Evolutionary conservation across 306 rosid genomes (phyloP), one percentile per base, ranked within the genome.

Genomic region (Alnus glutinosa): DNA sequence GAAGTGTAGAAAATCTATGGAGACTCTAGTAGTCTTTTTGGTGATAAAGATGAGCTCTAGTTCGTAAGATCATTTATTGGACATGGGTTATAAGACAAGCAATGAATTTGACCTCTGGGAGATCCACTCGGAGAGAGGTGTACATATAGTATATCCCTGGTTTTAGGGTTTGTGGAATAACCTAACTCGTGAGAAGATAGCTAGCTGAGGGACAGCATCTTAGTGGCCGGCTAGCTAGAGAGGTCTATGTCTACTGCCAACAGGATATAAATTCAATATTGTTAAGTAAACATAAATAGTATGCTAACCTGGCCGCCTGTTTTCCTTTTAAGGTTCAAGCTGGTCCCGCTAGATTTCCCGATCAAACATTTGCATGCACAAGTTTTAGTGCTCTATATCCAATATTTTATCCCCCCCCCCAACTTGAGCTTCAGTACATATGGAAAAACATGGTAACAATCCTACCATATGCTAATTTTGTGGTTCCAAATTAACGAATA

Each of bases 181-280:
- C 28, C 28, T 23, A 23, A 23, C 0, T 23, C 28, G 28, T 23
- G 28, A 23, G 28, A 23, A 23, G 28, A 23, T 23, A 23, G 28
- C 28, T 23, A 23, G 28, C 28, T 23, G 28, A 23, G 28, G 28
- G 28, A 2, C 37, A 34, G 37, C 55, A 51, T 2, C 12, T 7
- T 2, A 19, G 23, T 11, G 14, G 42, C 61, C 4, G 14, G 42
- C 61, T n/a, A 39, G 75, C 30, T 13, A 54, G 59, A 44, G 70
- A 74, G 71, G 73, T 80, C 74, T 34, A 34, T 44, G 82, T 85
- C 86, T 63, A 77, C 28, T 23, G 28, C 80, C 83, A 51, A 70
- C 73, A 51, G 10, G 32, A 80, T 11, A 30, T 52, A 79, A 36
- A 79, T 7, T 58, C 73, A 23, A 23, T 23, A 79, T 74, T 64